phyloP scores from a whole-genome alignment of 2,329 filamentous ascomycete genomes.

The Atkinsonella hypoxylon region DNA sequence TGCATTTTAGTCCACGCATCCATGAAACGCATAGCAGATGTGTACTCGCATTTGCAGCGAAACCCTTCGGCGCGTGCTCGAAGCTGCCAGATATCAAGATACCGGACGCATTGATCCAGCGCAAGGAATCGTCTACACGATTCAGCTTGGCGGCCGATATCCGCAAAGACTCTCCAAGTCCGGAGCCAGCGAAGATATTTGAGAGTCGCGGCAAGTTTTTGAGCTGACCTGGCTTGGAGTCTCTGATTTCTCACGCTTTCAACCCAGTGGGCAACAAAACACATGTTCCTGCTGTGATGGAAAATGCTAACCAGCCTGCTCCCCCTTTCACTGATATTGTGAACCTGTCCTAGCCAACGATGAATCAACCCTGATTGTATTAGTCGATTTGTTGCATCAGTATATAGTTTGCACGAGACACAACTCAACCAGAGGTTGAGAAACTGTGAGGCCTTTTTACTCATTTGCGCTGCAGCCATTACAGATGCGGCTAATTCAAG shows the following conservation, averaged over 20 bases:
- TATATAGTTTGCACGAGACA: not conserved
- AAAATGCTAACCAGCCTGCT: not conserved
- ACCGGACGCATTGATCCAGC: constrained; percentile 10
- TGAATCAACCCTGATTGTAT: not conserved
- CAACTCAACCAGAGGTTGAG: constrained; percentile 1
- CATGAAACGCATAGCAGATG: constrained; percentile 15
- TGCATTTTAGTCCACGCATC: constrained; percentile 16
- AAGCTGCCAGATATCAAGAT: constrained; percentile 22
- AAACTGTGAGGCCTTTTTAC: constrained; percentile 9
- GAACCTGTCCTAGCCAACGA: not conserved
- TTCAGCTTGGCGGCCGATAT: constrained; percentile 14
- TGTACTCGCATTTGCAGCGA: constrained; percentile 21
- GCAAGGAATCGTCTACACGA: constrained; percentile 12
- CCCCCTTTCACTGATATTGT: not conserved
- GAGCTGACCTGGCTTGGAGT: constrained; percentile 5
- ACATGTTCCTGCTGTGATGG: not conserved
- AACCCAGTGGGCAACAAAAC: not conserved
- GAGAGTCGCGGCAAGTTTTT: constrained; percentile 8
- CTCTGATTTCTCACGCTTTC: not conserved
- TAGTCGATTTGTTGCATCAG: constrained; percentile 1
- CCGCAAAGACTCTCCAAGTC: constrained; percentile 20
- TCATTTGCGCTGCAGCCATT: constrained; percentile 12
- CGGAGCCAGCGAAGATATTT: constrained; percentile 15
- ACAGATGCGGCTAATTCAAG: constrained; percentile 15
- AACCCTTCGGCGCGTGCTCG: constrained; percentile 22